Evolutionary conservation across 768 basidiomycete genomes (phyloP).

Genomic region (Lactarius vividus): DNA sequence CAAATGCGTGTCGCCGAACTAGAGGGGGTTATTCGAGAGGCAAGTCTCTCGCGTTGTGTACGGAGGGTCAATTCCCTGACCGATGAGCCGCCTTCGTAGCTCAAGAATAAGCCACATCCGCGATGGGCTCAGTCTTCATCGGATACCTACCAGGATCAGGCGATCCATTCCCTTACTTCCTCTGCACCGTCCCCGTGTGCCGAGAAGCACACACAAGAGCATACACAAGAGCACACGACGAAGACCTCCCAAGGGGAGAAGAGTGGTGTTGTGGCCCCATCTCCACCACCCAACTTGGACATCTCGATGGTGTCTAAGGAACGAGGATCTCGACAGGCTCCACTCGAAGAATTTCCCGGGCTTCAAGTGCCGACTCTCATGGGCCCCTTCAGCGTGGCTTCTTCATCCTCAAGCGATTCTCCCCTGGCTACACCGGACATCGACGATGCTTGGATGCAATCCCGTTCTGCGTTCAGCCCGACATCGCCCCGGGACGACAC

Average conservation of each 20-base stretch:
- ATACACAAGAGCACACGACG: neutral
- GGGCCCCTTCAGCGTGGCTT: neutral
- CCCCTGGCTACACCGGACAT: conserved; percentile 1
- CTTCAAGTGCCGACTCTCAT: neutral
- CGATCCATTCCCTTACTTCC: neutral
- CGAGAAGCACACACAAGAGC: no score
- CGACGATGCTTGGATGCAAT: neutral
- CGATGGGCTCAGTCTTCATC: conserved; percentile 44
- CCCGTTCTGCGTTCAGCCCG: neutral
- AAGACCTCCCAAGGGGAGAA: neutral
- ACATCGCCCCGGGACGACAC: neutral
- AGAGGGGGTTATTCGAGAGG: conserved; percentile 82
- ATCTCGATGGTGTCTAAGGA: neutral
- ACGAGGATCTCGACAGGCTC: neutral
- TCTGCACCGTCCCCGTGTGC: neutral
- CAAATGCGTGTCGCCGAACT: conserved; percentile 77
- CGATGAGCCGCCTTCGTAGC: conserved; percentile 35
- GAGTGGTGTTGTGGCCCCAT: neutral
- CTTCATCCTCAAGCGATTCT: neutral
- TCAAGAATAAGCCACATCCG: conserved; percentile 73
- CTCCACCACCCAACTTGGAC: neutral
- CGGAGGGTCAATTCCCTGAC: conserved; percentile 1
- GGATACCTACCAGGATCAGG: conserved; percentile 5
- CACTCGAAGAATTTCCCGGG: neutral
- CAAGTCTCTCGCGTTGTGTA: conserved; percentile 31